Evolutionary conservation across 2,329 filamentous ascomycete species (phyloP).

Genomic region (Tetracladium maxilliforme): DNA sequence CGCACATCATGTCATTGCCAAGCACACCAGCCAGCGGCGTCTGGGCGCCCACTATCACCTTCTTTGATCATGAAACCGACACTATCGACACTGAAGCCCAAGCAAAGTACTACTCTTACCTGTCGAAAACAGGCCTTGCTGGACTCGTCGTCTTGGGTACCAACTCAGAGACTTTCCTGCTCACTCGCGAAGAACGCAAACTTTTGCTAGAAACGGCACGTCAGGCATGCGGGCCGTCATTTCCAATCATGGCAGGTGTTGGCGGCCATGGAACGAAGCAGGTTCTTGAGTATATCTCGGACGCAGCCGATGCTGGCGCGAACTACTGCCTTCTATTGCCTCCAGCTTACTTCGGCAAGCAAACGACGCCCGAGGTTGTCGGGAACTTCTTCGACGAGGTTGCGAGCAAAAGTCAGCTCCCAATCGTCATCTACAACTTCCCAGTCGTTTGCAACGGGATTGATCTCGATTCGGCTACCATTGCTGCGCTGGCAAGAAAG

Average conservation of each 20-base stretch:
- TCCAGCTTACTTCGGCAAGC: slow-evolving; percentile 33
- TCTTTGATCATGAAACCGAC: slow-evolving; percentile 28
- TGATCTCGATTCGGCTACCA: slow-evolving; percentile 36
- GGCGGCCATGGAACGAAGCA: slow-evolving; percentile 32
- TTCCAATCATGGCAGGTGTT: slow-evolving; percentile 33
- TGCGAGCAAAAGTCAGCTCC: slow-evolving; percentile 22
- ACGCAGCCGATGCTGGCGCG: slow-evolving; percentile 29
- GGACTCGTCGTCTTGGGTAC: slow-evolving; percentile 32
- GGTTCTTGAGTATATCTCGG: slow-evolving; percentile 27
- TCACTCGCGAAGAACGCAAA: slow-evolving; percentile 29
- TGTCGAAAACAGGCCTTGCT: slow-evolving; percentile 24
- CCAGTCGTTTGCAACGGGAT: slow-evolving; percentile 37
- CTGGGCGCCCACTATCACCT: slow-evolving; percentile 32
- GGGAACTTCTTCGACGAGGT: slow-evolving; percentile 30
- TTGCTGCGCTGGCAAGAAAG: slow-evolving; percentile 26
- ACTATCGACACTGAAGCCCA: slow-evolving; percentile 24
- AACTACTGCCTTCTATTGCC: slow-evolving; percentile 32
- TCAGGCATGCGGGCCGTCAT: slow-evolving; percentile 24
- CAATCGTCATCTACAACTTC: slow-evolving; percentile 37
- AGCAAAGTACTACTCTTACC: slow-evolving; percentile 27
- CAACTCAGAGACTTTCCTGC: slow-evolving; percentile 32
- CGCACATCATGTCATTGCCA: slow-evolving; percentile 1
- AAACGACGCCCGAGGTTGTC: slow-evolving; percentile 28
- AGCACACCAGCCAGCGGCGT: slow-evolving; percentile 18
- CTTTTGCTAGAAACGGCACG: slow-evolving; percentile 26